Evolutionary conservation across 805 yeast species (phyloP).

Genomic region (Candida silvicultrix): DNA sequence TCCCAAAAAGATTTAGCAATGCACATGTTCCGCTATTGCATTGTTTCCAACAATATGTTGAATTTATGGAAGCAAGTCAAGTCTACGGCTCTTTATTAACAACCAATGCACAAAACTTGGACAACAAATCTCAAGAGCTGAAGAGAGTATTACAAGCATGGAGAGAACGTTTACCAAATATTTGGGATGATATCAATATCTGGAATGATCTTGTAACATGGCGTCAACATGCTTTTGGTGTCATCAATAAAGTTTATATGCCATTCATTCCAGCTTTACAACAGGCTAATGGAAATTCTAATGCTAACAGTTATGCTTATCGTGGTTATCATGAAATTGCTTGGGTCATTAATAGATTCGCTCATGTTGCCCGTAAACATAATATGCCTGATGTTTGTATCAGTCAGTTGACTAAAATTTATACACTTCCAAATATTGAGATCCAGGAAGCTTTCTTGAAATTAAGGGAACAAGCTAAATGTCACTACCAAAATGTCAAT

Average conservation of each 20-base stretch:
- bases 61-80: constrained; percentile 95
- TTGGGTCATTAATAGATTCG: constrained; percentile 96
- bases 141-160: constrained; percentile 94
- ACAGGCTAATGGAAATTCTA: constrained; percentile 58
- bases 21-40: constrained; percentile 90
- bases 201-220: constrained; percentile 98
- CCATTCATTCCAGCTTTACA: constrained; percentile 86
- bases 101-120: constrained; percentile 89
- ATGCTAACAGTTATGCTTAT: constrained; percentile 88
- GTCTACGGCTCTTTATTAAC: constrained; percentile 82
- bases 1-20: constrained; percentile 66
- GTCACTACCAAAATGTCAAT: constrained; percentile 87
- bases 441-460: constrained; percentile 97
- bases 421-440: constrained; percentile 94
- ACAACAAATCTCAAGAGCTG: constrained; percentile 87
- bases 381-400: constrained; percentile 96
- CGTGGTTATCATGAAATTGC: constrained; percentile 98
- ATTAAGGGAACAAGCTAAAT: constrained; percentile 93
- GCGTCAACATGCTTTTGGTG: constrained; percentile 98
- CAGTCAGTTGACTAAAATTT: constrained; percentile 85
- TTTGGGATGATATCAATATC: constrained; percentile 95
- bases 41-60: constrained; percentile 95
- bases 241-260: constrained; percentile 88
- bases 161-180: constrained; percentile 94
- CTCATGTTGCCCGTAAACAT: constrained; percentile 97